These are phyloP conservation scores for Ceriops zippeliana DNA, from an alignment of 345 rosid species.

Conservation along the genomic window DNA sequence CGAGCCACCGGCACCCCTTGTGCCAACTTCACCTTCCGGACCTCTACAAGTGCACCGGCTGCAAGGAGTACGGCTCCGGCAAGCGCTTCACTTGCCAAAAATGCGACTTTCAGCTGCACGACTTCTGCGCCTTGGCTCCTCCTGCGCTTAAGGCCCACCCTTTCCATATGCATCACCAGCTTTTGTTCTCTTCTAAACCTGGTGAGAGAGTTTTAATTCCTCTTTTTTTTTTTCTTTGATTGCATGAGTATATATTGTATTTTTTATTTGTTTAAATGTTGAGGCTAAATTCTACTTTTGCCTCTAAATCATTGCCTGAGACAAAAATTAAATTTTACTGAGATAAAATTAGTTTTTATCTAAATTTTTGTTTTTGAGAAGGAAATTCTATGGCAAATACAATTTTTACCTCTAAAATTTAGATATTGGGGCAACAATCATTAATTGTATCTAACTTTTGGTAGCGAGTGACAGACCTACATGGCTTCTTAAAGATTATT, in stretches of 20 bases:
- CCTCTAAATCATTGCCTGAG: too few species aligned
- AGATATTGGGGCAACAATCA: too few species aligned
- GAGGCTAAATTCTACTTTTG: too few species aligned
- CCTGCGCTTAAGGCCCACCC: slow-evolving; percentile 53
- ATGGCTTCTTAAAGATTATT: too few species aligned
- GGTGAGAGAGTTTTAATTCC: slow-evolving; percentile 28
- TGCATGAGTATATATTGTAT: neutral
- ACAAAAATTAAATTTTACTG: too few species aligned
- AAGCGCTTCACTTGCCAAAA: slow-evolving; percentile 54
- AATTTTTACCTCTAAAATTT: too few species aligned
- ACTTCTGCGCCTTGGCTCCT: slow-evolving; percentile 73
- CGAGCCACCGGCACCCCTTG: slow-evolving; percentile 61
- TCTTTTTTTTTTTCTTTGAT: neutral
- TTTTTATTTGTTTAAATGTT: neutral
- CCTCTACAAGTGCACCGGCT: slow-evolving; percentile 61
- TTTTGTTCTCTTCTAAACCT: slow-evolving; percentile 54
- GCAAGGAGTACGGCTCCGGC: slow-evolving; percentile 82
- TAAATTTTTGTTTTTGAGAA: too few species aligned
- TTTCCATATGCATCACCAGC: slow-evolving; percentile 63
- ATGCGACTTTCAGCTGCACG: slow-evolving; percentile 87
- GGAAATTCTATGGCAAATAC: too few species aligned
- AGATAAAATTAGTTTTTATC: too few species aligned
- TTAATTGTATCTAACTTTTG: too few species aligned
- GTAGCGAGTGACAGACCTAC: too few species aligned
- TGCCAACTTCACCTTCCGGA: slow-evolving; percentile 45